phyloP scores from a whole-genome alignment of 2,329 filamentous ascomycete species.

The Aspergillus ruber region DNA sequence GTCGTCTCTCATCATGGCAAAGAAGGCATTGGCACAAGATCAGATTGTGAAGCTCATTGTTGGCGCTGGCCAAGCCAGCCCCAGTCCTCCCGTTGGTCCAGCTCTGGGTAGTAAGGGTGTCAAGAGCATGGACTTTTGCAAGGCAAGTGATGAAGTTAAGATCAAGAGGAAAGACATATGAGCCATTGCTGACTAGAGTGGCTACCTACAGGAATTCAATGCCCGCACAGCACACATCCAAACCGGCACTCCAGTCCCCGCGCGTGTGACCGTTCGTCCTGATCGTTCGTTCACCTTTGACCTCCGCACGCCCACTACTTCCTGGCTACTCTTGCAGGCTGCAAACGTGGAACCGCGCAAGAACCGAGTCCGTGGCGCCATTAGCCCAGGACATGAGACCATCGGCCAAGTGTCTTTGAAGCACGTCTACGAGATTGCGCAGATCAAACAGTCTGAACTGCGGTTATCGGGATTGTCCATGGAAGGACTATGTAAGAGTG shows the following conservation, averaged over 20 bases:
- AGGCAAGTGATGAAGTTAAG: conserved; percentile 51
- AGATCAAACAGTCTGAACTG: conserved; percentile 80
- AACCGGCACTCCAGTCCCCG: conserved; percentile 78
- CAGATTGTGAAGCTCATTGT: conserved; percentile 96
- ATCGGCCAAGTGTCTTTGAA: conserved; percentile 87
- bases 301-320: conserved; percentile 87
- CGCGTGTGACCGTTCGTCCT: conserved; percentile 82
- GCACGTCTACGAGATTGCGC: conserved; percentile 95
- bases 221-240: conserved; percentile 81
- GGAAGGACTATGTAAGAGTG: conserved; percentile 64
- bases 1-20: conserved; percentile 40
- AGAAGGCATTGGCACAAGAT: conserved; percentile 50
- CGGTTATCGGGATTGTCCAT: conserved; percentile 65
- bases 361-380: conserved; percentile 68
- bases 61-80: conserved; percentile 88
- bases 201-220: conserved; percentile 75
- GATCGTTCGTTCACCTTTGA: conserved; percentile 93
- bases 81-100: conserved; percentile 91
- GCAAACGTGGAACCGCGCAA: conserved; percentile 67
- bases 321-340: conserved; percentile 78
- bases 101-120: conserved; percentile 95
- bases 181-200: neutral
- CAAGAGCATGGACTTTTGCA: conserved; percentile 99
- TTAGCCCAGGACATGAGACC: conserved; percentile 65
- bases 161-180: neutral